Evolutionary conservation across 2,329 filamentous ascomycete species (phyloP).

Genomic region (Sporothrix mexicana): DNA sequence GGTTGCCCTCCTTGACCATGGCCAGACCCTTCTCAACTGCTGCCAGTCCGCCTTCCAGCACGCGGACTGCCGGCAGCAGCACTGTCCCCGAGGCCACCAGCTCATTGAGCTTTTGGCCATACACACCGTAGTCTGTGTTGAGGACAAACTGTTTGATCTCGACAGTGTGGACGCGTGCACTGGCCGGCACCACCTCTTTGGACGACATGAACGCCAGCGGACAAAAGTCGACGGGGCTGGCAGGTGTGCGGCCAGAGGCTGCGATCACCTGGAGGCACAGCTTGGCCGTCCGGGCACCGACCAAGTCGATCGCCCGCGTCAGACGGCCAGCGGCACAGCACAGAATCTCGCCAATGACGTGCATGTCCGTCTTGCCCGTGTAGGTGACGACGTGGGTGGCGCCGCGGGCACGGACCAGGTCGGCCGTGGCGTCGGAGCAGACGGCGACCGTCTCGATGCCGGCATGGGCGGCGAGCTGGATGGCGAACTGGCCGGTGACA

Average conservation of each 20-base stretch:
- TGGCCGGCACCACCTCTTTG: constrained; percentile 40
- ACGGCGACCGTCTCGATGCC: constrained; percentile 48
- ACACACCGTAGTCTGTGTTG: constrained; percentile 41
- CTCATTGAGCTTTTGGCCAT: constrained; percentile 44
- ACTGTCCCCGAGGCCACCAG: constrained; percentile 43
- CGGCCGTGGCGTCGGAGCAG: constrained; percentile 43
- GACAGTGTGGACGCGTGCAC: constrained; percentile 45
- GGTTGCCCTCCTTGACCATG: constrained; percentile 45
- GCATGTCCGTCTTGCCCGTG: constrained; percentile 44
- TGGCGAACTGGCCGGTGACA: constrained; percentile 50
- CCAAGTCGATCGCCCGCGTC: constrained; percentile 48
- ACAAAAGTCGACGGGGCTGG: constrained; percentile 43
- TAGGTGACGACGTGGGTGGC: constrained; percentile 45
- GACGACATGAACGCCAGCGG: constrained; percentile 47
- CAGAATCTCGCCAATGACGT: constrained; percentile 46
- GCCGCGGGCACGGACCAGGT: constrained; percentile 43
- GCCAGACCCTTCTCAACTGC: constrained; percentile 44
- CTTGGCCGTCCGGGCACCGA: constrained; percentile 46
- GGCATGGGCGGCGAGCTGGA: constrained; percentile 47
- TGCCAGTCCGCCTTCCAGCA: constrained; percentile 46
- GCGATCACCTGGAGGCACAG: constrained; percentile 43
- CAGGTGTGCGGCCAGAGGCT: constrained; percentile 30
- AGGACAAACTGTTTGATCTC: constrained; percentile 51
- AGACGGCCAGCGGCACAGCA: constrained; percentile 40
- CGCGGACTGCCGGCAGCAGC: constrained; percentile 43